Conservation (phyloP, 2,329 filamentous ascomycete genomes). For the Lachnellula hyalina region DNA sequence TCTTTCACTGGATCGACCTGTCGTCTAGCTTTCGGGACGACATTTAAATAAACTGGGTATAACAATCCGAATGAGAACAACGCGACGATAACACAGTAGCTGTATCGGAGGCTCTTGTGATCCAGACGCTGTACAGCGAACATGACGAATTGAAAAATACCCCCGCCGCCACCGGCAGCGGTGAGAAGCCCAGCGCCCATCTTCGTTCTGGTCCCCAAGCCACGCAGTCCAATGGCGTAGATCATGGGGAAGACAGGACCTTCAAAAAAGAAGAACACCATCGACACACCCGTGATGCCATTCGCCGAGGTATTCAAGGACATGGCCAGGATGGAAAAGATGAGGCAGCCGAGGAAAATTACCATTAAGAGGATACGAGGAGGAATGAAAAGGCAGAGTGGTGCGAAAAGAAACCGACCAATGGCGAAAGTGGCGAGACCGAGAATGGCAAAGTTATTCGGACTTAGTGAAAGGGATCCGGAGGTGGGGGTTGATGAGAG, state of each 20-base stretch:
- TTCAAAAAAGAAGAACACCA: constrained; percentile 74
- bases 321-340: constrained; percentile 47
- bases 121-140: constrained; percentile 19
- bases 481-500: constrained; percentile 34
- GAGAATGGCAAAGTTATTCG: constrained; percentile 64
- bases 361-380: constrained; percentile 66
- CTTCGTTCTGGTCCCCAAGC: constrained; percentile 76
- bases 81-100: constrained; percentile 25
- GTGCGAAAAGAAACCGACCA: constrained; percentile 64
- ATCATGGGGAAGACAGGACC: constrained; percentile 79
- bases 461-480: constrained; percentile 42
- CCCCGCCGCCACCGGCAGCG: constrained; percentile 23
- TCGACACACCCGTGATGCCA: constrained; percentile 53
- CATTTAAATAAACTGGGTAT: constrained; percentile 27
- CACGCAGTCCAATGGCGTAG: constrained; percentile 72
- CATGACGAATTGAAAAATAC: constrained; percentile 27
- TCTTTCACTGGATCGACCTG: constrained; percentile 21
- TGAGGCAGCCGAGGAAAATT: constrained; percentile 54
- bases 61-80: constrained; percentile 21
- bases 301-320: constrained; percentile 41
- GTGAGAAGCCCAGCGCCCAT: constrained; percentile 73
- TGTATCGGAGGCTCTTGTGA: constrained; percentile 16
- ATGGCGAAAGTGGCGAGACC: constrained; percentile 69
- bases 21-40: constrained; percentile 15
- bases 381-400: constrained; percentile 55